Percentiles rank a stretch among this genome's conserved stretches.
Conservation (phyloP, 345 rosid genomes). For the Brassica nigra region DNA sequence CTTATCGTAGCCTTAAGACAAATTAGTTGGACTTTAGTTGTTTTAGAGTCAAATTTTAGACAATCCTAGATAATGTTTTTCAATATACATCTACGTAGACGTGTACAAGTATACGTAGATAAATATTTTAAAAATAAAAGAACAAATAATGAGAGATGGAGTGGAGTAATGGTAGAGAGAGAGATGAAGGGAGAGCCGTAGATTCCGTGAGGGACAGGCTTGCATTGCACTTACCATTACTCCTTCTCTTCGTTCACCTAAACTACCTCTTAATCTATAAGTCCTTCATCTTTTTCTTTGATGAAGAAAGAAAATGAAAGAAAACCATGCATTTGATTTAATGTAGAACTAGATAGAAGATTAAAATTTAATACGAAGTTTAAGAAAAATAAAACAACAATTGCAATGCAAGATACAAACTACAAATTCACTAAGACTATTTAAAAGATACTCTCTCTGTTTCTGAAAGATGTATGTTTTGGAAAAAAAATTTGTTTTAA, state of each 20-base stretch:
- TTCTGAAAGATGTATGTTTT: too few species aligned
- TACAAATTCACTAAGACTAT: neutral
- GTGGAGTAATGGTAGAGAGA: conserved; percentile 44
- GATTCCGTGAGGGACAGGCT: conserved; percentile 62
- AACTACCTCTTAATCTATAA: conserved; percentile 17
- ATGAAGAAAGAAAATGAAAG: too few species aligned
- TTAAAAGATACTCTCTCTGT: neutral
- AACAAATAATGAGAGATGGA: conserved; percentile 27
- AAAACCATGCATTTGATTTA: neutral
- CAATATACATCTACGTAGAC: neutral
- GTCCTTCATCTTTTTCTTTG: neutral
- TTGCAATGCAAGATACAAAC: neutral
- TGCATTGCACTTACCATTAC: conserved; percentile 41
- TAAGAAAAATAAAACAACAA: neutral
- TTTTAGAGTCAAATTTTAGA: neutral
- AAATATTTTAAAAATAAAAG: neutral
- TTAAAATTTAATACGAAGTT: neutral
- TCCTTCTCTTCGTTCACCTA: conserved; percentile 3
- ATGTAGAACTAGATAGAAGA: neutral
- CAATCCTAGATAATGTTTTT: neutral
- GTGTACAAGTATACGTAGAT: conserved; percentile 8
- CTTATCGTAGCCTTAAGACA: conserved; percentile 18
- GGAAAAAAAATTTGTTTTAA: too few species aligned
- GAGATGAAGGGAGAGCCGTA: conserved; percentile 43
- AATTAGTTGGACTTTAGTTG: conserved; percentile 18